Evolutionary conservation across 2,329 filamentous ascomycete species (phyloP).

Genomic region (Coniochaeta sp.): DNA sequence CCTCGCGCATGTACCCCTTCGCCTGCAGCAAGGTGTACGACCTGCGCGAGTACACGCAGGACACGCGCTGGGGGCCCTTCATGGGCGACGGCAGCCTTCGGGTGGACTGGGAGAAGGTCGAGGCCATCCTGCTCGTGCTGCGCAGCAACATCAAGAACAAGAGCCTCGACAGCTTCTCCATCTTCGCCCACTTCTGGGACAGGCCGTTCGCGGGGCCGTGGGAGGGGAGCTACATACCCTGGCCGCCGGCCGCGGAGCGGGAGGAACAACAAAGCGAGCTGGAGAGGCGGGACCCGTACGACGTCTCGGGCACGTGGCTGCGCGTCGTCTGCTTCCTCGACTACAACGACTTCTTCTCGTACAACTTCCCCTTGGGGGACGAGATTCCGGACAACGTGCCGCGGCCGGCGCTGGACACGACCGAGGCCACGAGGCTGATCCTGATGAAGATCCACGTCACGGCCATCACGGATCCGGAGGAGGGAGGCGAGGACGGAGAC

Average conservation of each 20-base stretch:
- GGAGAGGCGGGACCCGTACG: conserved; percentile 60
- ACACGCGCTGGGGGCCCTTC: conserved; percentile 66
- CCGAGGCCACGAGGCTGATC: conserved; percentile 65
- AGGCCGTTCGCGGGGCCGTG: conserved; percentile 49
- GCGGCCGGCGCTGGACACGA: conserved; percentile 47
- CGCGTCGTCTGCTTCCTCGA: conserved; percentile 47
- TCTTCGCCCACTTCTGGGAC: conserved; percentile 47
- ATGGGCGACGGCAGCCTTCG: conserved; percentile 50
- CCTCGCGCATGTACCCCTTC: conserved; percentile 43
- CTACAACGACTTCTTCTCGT: conserved; percentile 64
- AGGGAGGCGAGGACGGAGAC: conserved; percentile 50
- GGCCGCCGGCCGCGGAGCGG: conserved; percentile 13
- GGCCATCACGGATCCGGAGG: conserved; percentile 49
- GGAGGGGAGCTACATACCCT: conserved; percentile 37
- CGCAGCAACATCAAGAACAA: conserved; percentile 52
- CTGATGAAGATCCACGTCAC: conserved; percentile 59
- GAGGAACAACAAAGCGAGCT: conserved; percentile 30
- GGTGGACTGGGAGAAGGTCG: conserved; percentile 76
- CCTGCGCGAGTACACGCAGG: conserved; percentile 56
- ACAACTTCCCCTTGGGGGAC: conserved; percentile 54
- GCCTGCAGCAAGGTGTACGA: conserved; percentile 69
- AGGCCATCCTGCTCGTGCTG: conserved; percentile 65
- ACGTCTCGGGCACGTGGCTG: conserved; percentile 64
- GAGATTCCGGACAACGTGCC: conserved; percentile 33
- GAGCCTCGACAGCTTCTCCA: conserved; percentile 31